Base-by-base conservation (phyloP, 2,329 filamentous ascomycete species). In the Amesomyces nigricolor region DNA sequence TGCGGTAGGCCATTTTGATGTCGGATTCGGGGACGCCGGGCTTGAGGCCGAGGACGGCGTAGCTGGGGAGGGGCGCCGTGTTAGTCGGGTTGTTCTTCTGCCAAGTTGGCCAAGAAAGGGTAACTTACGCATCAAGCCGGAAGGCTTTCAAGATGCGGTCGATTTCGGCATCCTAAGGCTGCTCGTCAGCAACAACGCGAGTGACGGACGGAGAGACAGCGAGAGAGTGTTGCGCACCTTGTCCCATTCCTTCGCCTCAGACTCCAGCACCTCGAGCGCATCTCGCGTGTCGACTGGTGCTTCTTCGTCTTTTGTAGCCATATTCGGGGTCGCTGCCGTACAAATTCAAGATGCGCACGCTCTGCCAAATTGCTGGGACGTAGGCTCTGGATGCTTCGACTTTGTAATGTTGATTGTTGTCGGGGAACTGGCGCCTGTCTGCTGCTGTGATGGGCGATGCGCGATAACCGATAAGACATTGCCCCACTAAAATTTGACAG, bases 1-100 rank as follows among this genome's bases (percentile, higher is more conserved):
- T 91, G 77, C 94, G 91, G 75, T 97, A 99, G 63, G 83, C 82
- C 64, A 86, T 78, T 74, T 96, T 97, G 78, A 99, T 97, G 74
- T 97, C 94, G 57, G 89, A 91, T 65, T 97, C 92, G 54, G 94
- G 85, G 17, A 97, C 90, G 68, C 94, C 94, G 3, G 94, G 94
- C 70, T 96, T 91, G 45, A 99, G 87, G 71, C 95, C 94, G 45
- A 99, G 86, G 47, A 99, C 90, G 49, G 92, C 89, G 71, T 99
- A 99, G 64, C 86, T 89, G 11, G 8, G 8, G 1, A 13, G 37
- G 14, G n/a, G 47, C 57, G 22, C 49, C 57, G 48, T 13, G n/a
- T 9, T 19, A 43, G 17, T 6, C 45, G 26, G 39, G 22, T 7
- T 48, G 26, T 30, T 30, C 50, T 17, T 22, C 11, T 44, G 22